Conservation (phyloP, 139 green algal genomes). For the Picocystis salinarum region DNA sequence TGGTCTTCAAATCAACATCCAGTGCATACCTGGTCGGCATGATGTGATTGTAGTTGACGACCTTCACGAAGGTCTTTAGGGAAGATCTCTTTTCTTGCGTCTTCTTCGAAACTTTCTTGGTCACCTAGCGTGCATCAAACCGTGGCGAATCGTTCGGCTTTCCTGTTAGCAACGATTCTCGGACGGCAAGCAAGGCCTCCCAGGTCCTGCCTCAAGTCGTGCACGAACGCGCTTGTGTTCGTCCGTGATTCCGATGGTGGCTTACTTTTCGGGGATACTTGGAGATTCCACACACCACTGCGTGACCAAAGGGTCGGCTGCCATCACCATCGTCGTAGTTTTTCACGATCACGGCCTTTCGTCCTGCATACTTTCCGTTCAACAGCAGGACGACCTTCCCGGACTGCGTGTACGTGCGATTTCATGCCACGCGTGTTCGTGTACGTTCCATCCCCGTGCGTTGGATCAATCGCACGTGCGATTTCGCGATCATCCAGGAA, state of each 20-base stretch:
- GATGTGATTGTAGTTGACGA: slow-evolving; percentile 98
- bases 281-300: slow-evolving; percentile 67
- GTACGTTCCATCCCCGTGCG: too few species aligned
- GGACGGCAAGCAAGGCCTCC: too few species aligned
- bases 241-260: not conserved
- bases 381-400: slow-evolving; percentile 80
- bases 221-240: not conserved
- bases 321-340: slow-evolving; percentile 87
- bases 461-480: not conserved
- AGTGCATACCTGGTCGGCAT: slow-evolving; percentile 98
- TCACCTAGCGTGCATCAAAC: too few species aligned
- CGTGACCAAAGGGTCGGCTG: slow-evolving; percentile 77
- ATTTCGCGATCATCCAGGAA: not conserved
- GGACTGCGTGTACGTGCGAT: slow-evolving; percentile 21
- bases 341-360: slow-evolving; percentile 97
- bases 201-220: not conserved
- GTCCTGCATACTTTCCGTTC: slow-evolving; percentile 60
- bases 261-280: slow-evolving; percentile 92
- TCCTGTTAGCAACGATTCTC: too few species aligned
- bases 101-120: slow-evolving; percentile 33
- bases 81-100: slow-evolving; percentile 30
- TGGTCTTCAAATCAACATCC: slow-evolving; percentile 85
- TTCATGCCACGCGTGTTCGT: not conserved
- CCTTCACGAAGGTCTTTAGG: slow-evolving; percentile 89
- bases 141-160: too few species aligned